These are phyloP conservation scores for Solanum virginianum DNA, from an alignment of 257 asterid species.

Conservation along the genomic window DNA sequence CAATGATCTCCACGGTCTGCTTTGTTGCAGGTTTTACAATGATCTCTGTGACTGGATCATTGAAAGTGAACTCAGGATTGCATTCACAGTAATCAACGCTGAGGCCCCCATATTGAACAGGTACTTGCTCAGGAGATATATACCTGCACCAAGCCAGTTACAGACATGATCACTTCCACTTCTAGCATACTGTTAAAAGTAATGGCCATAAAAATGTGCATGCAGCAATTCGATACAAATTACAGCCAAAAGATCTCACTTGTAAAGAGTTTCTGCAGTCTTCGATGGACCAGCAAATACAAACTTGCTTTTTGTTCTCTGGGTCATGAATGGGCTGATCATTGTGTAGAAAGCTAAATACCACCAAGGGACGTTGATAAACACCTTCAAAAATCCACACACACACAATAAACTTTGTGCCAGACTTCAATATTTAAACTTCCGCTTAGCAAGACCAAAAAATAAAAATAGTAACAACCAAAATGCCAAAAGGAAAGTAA, in stretches of 20 bases:
- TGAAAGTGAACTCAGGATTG: slow-evolving; percentile 72
- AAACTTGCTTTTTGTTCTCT: slow-evolving; percentile 79
- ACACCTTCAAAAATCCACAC: slow-evolving; percentile 31
- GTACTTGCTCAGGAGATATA: slow-evolving; percentile 68
- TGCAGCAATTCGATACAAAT: background rate
- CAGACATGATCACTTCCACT: background rate
- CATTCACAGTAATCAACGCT: slow-evolving; percentile 78
- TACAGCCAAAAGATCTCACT: slow-evolving; percentile 21
- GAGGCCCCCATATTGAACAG: slow-evolving; percentile 86
- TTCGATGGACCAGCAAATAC: slow-evolving; percentile 67
- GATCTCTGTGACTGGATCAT: slow-evolving; percentile 72
- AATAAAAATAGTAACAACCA: background rate
- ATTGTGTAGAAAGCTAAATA: slow-evolving; percentile 72
- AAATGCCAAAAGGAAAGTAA: background rate
- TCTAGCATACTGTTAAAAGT: background rate
- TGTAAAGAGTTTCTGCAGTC: slow-evolving; percentile 77
- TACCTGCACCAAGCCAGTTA: slow-evolving; percentile 32
- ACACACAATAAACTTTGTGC: background rate
- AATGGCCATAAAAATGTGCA: background rate
- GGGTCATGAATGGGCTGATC: slow-evolving; percentile 92
- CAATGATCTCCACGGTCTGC: slow-evolving; percentile 80
- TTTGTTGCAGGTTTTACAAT: slow-evolving; percentile 67
- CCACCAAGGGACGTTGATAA: slow-evolving; percentile 99
- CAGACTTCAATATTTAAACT: background rate
- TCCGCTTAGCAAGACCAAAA: background rate